These are phyloP conservation scores for Erucastrum elatum DNA, from an alignment of 345 rosid species.

Conservation along the genomic window DNA sequence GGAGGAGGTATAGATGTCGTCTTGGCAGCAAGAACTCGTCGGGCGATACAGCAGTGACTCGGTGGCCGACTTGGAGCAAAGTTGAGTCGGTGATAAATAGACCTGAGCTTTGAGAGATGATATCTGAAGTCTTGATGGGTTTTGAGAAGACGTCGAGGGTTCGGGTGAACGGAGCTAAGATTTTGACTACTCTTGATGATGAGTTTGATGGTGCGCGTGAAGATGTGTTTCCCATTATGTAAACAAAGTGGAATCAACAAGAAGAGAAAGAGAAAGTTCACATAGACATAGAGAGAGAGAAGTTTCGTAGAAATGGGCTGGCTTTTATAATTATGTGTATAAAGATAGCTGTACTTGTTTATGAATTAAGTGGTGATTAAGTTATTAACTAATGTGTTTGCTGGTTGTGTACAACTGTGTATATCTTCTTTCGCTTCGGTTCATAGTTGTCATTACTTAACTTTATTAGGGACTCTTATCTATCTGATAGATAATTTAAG, in stretches of 20 bases:
- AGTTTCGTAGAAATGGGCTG: slow-evolving; percentile 16
- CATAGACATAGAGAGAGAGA: slow-evolving; percentile 6
- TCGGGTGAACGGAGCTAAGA: slow-evolving; percentile 38
- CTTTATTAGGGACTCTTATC: slow-evolving; percentile 21
- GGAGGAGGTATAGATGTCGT: slow-evolving; percentile 36
- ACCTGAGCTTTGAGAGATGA: slow-evolving; percentile 28
- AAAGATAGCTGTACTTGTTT: slow-evolving; percentile 16
- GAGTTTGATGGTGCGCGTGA: slow-evolving; percentile 34
- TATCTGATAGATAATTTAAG: slow-evolving; percentile 13
- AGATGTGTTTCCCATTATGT: slow-evolving; percentile 43
- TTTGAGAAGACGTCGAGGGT: slow-evolving; percentile 31
- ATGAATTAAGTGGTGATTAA: slow-evolving; percentile 24
- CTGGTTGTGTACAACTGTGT: slow-evolving; percentile 39
- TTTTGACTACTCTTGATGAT: slow-evolving; percentile 30
- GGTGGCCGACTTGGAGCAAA: slow-evolving; percentile 32
- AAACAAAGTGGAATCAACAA: slow-evolving; percentile 10
- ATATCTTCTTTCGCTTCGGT: slow-evolving; percentile 20
- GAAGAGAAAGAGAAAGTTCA: neutral
- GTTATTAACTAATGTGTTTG: slow-evolving; percentile 10
- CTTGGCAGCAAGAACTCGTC: slow-evolving; percentile 30
- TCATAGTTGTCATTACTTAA: slow-evolving; percentile 36
- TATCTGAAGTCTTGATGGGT: slow-evolving; percentile 35
- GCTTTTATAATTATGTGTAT: slow-evolving; percentile 22
- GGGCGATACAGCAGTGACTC: slow-evolving; percentile 31
- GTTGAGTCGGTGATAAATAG: slow-evolving; percentile 36